Evolutionary conservation across 441 rosid genomes (phyloP), one percentile per base, ranked within the genome.

Genomic region (Aleurites moluccanus): DNA sequence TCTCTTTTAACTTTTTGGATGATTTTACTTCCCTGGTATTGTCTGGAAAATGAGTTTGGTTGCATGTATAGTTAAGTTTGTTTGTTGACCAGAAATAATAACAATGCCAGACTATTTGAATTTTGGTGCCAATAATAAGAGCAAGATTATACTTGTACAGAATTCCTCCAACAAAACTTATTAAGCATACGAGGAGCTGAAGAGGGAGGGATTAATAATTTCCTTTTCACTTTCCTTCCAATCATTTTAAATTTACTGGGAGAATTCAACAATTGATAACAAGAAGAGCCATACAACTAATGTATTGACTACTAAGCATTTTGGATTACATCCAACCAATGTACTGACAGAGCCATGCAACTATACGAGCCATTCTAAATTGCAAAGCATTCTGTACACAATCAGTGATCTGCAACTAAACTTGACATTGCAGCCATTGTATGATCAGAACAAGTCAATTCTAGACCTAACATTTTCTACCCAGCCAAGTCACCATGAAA

Each of bases 401-500:
- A 18, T 21, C 86, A 49, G 25, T 6, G 30, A 71, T 16, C 23
- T 42, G 10, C 67, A 72, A 60, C 55, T 11, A 57, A 23, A 23
- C 69, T 42, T 23, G 66, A 38, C 8, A 38, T 38, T 38, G 7
- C 40, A 38, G 40, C 3, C 42, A 40, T 25, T 44, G 56, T 9
- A 56, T 6, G 64, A 56, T 28, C 15, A 15, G 15, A 10, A 50
- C 10, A 42, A 28, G 55, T 66, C 44, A 14, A 20, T 44, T 44
- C 61, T 35, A 20, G 10, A 56, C 49, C n/a, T 16, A 55, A 42
- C 64, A 65, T 52, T 20, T 13, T 74, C 56, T 55, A 10, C 20
- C 13, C 55, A 53, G 53, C 64, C 38, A 55, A 42, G 45, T 66
- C 28, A 27, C 21, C 7, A 13, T 7, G 7, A 11, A 27, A 20